Conservation (phyloP, 441 rosid genomes). For the Populus hybrid region DNA sequence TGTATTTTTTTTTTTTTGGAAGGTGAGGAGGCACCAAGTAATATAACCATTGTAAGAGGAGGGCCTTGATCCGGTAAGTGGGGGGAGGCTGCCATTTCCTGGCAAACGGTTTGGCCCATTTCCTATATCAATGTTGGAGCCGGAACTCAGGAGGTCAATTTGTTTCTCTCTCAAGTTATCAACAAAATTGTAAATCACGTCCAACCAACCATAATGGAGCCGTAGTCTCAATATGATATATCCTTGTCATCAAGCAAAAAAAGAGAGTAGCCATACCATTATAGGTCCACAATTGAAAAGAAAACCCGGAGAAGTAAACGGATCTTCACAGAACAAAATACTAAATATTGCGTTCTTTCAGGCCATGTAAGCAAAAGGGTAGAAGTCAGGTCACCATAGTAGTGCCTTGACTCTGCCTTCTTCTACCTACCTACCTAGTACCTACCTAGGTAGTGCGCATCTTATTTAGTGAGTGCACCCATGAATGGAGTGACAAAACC, state of each 20-base stretch:
- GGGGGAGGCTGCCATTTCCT: background rate
- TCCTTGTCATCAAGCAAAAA: no score
- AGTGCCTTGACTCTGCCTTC: background rate
- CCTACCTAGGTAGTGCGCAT: background rate
- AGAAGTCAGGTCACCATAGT: background rate
- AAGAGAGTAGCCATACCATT: no score
- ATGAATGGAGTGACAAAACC: background rate
- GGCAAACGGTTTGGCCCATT: background rate
- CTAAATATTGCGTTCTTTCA: background rate
- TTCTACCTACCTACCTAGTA: background rate
- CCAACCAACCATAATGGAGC: no score
- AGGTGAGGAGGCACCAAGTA: no score
- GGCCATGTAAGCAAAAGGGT: background rate
- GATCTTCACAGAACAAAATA: background rate
- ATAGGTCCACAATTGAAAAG: no score
- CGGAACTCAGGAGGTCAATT: background rate
- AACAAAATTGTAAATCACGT: no score
- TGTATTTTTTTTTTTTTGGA: no score
- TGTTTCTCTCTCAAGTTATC: no score
- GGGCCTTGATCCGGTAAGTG: no score
- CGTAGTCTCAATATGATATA: no score
- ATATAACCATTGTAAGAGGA: no score
- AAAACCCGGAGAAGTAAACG: background rate
- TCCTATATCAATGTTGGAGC: background rate
- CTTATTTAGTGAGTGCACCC: background rate